A percentile compares a stretch with the other conserved stretches of the same genome.
phyloP scores from a whole-genome alignment of 2,329 filamentous ascomycete species.

The Pseudocercospora eumusae region DNA sequence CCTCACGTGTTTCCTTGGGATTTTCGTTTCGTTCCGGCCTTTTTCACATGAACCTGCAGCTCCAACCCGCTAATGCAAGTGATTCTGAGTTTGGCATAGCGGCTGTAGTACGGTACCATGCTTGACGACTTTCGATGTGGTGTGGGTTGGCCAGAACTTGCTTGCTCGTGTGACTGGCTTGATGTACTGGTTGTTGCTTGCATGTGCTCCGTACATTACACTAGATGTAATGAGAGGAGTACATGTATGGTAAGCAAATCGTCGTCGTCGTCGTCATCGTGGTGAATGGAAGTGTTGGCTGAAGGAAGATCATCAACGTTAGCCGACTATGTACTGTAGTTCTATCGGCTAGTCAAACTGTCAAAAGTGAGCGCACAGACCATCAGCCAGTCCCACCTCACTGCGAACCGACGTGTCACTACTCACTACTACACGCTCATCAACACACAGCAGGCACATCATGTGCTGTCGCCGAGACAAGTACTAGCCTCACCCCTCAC shows the following conservation, averaged over 20 bases:
- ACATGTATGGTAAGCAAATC: neutral
- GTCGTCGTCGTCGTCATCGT: neutral
- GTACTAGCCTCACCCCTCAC: no score
- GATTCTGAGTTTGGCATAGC: slow-evolving; percentile 9
- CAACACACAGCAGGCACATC: no score
- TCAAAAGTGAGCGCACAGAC: slow-evolving; percentile 4
- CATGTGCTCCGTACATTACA: neutral
- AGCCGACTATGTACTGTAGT: no score
- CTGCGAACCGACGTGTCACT: neutral
- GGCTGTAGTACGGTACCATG: neutral
- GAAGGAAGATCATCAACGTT: neutral
- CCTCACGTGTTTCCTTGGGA: neutral
- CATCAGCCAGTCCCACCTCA: neutral
- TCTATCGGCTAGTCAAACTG: no score
- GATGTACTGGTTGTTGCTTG: neutral
- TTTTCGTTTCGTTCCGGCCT: neutral
- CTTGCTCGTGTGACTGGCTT: slow-evolving; percentile 2
- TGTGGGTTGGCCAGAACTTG: neutral
- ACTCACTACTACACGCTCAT: neutral
- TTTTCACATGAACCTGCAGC: neutral
- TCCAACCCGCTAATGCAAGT: slow-evolving; percentile 13
- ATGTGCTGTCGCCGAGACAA: no score
- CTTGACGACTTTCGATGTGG: neutral
- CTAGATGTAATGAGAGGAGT: neutral
- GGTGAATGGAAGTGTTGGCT: neutral